Evolutionary conservation across 371 early-diverging fungal species (phyloP).

Genomic region (Mucor velutinosus): DNA sequence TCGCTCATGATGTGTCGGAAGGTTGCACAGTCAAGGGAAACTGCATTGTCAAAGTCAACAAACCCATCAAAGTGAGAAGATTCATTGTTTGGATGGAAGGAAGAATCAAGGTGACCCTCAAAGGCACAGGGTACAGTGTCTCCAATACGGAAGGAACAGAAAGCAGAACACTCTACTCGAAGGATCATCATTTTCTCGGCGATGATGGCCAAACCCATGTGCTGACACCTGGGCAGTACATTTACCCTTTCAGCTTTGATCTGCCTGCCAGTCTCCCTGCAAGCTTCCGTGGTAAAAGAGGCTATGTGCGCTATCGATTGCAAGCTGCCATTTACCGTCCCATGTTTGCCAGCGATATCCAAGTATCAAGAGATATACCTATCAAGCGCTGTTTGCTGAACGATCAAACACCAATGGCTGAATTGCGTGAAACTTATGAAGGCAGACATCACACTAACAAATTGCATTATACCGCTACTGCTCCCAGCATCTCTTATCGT

Average conservation of each 20-base stretch:
- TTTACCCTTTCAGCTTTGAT: slow-evolving; percentile 44
- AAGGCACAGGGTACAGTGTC: slow-evolving; percentile 26
- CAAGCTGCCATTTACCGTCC: slow-evolving; percentile 41
- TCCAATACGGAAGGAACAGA: slow-evolving; percentile 38
- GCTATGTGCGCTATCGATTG: slow-evolving; percentile 45
- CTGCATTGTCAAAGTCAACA: slow-evolving; percentile 34
- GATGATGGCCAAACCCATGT: slow-evolving; percentile 32
- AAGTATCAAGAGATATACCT: slow-evolving; percentile 31
- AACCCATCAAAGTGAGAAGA: slow-evolving; percentile 45
- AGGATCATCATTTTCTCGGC: slow-evolving; percentile 36
- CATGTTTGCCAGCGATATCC: slow-evolving; percentile 41
- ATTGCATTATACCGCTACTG: slow-evolving; percentile 40
- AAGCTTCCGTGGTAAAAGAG: slow-evolving; percentile 47
- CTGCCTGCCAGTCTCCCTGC: slow-evolving; percentile 46
- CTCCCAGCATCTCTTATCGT: slow-evolving; percentile 45
- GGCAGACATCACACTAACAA: slow-evolving; percentile 36
- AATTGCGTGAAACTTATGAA: slow-evolving; percentile 29
- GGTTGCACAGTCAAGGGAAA: slow-evolving; percentile 47
- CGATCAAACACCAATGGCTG: slow-evolving; percentile 23
- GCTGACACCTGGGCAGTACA: slow-evolving; percentile 41
- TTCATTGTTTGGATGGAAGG: slow-evolving; percentile 49
- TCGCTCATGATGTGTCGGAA: slow-evolving; percentile 50
- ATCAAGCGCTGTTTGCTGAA: slow-evolving; percentile 44
- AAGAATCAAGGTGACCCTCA: slow-evolving; percentile 42
- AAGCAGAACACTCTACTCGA: slow-evolving; percentile 36